Base-by-base conservation (phyloP, 495 filamentous ascomycete genomes). In the Trichoderma virens region DNA sequence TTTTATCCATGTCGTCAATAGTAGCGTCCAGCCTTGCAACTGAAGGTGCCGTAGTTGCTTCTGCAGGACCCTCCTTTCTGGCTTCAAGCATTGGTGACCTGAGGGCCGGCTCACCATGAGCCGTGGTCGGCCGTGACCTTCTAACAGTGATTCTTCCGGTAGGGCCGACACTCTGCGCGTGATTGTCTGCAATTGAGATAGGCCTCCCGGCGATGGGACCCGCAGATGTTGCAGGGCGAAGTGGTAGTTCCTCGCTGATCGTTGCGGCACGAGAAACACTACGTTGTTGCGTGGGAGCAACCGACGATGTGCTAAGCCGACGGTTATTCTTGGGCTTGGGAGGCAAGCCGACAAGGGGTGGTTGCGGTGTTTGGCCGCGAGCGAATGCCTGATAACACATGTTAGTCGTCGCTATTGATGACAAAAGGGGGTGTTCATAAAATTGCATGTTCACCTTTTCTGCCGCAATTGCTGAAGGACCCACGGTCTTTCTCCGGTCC, bases 401-500 rank as follows among this genome's bases (percentile, higher is more conserved):
- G 61, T 32, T 64, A 68, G 30, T 38, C 25, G 14, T 16, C 20
- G 13, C 0, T 25, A 25, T 28, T 56, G 2, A 20, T 54, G 5
- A 34, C 2, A 27, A n/a, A 34, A 64, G 67, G 43, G 27, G 45
- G n/a, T n/a, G n/a, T n/a, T n/a, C n/a, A 35, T 25, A 28, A 32
- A 63, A 8, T 14, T 63, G 16, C 4, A 32, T 66, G 18, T 72
- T 71, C 47, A 79, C 80, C 70, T 81, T 78, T 23, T 83, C 81
- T 30, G 71, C 73, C 5, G 78, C 74, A 32, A 77, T 76, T 25
- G 79, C 74, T 7, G 78, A 74, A 66, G 81, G 82, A 54, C 85
- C 86, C 47, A 92, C 84, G 0, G 90, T 93, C 65, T 78, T 86
- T 51, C 91, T 75, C 38, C 90, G 81, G 62, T 76, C 83, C 61